Evolutionary conservation across 257 asterid genomes (phyloP).

Genomic region (Solanum chilense): DNA sequence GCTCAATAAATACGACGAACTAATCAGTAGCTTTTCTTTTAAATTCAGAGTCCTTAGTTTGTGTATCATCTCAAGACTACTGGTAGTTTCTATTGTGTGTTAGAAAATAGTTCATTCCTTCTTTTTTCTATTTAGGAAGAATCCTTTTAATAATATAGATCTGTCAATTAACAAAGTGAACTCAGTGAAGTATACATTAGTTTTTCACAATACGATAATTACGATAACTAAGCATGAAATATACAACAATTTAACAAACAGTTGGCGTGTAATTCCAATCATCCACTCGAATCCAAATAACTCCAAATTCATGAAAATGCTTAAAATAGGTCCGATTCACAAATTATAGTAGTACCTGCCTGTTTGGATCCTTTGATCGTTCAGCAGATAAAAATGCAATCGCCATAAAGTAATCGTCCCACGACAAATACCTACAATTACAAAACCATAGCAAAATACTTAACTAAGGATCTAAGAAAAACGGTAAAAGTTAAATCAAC

Average conservation of each 20-base stretch:
- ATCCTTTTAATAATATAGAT: not conserved
- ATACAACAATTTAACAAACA: not conserved
- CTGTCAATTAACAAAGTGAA: not conserved
- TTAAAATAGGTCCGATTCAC: not conserved
- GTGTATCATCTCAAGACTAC: not conserved
- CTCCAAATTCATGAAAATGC: not conserved
- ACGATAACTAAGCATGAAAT: not conserved
- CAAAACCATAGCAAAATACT: not conserved
- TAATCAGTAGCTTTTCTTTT: not conserved
- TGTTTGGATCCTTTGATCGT: conserved; percentile 92
- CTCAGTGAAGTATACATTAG: not conserved
- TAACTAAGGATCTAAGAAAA: not conserved
- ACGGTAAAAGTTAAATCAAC: not conserved
- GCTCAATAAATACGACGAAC: not conserved
- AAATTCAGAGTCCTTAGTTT: not conserved
- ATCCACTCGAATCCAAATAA: not conserved
- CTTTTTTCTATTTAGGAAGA: not conserved
- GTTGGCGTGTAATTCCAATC: not conserved
- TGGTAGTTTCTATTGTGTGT: not conserved
- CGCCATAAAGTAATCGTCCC: conserved; percentile 97
- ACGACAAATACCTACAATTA: conserved; percentile 52
- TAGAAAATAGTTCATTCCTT: not conserved
- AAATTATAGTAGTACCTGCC: conserved; percentile 45
- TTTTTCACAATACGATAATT: not conserved
- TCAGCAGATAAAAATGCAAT: conserved; percentile 89